These are phyloP conservation scores for Corchorus capsularis DNA, from an alignment of 345 rosid species.

Conservation along the genomic window DNA sequence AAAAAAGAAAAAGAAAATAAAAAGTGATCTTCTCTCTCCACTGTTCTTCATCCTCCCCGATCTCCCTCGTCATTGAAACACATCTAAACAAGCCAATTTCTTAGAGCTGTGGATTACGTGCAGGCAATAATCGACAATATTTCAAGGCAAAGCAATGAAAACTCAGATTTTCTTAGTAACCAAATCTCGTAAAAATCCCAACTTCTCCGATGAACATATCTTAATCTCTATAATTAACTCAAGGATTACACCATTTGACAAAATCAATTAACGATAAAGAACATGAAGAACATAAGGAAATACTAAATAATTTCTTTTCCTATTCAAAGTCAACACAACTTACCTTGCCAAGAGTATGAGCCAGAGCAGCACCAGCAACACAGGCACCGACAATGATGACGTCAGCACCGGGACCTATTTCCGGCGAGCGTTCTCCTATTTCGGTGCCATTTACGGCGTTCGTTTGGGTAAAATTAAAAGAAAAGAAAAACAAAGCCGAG, in stretches of 20 bases:
- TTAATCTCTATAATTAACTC: no score
- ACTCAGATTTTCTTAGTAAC: neutral
- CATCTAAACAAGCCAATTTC: neutral
- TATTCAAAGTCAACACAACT: neutral
- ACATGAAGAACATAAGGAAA: neutral
- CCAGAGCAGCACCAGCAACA: constrained; percentile 84
- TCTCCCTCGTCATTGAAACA: no score
- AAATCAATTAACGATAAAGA: neutral
- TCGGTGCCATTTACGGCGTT: neutral
- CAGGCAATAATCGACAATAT: neutral
- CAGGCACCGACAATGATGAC: constrained; percentile 82
- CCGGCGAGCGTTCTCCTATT: constrained; percentile 17
- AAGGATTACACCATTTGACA: neutral
- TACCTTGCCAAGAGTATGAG: no score
- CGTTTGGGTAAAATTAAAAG: constrained; percentile 33
- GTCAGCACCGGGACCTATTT: constrained; percentile 34
- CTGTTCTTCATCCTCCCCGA: no score
- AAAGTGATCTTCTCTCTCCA: no score
- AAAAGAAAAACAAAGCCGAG: constrained; percentile 30
- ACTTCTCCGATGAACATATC: neutral
- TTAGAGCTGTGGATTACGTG: neutral
- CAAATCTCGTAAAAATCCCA: neutral
- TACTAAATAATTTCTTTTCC: no score
- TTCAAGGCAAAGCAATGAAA: neutral
- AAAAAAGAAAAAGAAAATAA: no score